Evolutionary conservation across 768 basidiomycete genomes (phyloP).

Genomic region (Coprinopsis sp.): DNA sequence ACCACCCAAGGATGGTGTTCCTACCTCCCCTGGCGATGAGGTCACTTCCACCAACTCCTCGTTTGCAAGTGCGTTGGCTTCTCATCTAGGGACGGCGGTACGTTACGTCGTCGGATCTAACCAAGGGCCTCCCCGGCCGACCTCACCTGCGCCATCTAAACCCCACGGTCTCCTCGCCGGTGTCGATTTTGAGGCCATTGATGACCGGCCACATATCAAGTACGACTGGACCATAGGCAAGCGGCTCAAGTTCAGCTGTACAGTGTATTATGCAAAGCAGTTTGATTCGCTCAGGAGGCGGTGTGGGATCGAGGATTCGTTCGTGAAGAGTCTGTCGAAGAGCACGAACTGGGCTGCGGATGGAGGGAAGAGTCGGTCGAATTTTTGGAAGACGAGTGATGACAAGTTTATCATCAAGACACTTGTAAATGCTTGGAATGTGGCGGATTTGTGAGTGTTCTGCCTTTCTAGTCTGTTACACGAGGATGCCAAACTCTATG

Average conservation of each 20-base stretch:
- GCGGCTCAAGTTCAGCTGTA: constrained; percentile 72
- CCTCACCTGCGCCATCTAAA: constrained; percentile 28
- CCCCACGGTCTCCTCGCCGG: constrained; percentile 51
- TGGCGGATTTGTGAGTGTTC: constrained; percentile 69
- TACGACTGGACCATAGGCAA: constrained; percentile 78
- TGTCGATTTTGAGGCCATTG: constrained; percentile 40
- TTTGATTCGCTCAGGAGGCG: constrained; percentile 63
- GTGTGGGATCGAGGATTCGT: constrained; percentile 62
- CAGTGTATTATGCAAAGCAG: constrained; percentile 77
- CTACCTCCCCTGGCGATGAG: constrained; percentile 4
- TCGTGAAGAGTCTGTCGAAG: constrained; percentile 54
- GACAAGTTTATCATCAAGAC: constrained; percentile 82
- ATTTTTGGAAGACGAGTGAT: constrained; percentile 81
- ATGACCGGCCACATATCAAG: constrained; percentile 77
- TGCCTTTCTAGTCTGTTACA: constrained; percentile 2
- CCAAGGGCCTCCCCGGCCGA: constrained; percentile 27
- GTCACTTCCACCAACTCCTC: constrained; percentile 29
- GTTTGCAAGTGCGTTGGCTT: constrained; percentile 45
- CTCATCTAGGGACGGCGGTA: constrained; percentile 54
- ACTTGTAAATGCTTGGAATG: constrained; percentile 82
- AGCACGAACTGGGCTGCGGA: constrained; percentile 69
- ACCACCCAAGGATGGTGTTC: constrained; percentile 15
- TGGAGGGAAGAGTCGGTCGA: constrained; percentile 76
- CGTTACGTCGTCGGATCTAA: constrained; percentile 44
- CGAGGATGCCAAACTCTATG: neutral